phyloP scores from a whole-genome alignment of 352 stramenopile genomes.

The Globisporangium nunn region DNA sequence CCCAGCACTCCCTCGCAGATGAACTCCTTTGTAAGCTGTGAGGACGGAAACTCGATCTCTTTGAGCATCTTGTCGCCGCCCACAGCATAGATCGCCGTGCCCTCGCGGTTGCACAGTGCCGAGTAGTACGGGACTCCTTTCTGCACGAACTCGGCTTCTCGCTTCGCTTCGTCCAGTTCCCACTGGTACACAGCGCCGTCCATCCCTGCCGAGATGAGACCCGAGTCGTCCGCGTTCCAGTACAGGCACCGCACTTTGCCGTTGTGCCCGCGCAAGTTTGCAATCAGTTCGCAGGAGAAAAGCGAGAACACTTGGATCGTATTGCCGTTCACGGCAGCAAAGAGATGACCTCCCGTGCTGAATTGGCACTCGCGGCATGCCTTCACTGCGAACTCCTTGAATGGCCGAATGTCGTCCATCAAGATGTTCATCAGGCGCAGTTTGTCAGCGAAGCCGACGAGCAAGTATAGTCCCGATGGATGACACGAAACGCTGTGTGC shows the following conservation, averaged over 20 bases:
- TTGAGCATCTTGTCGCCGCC: conserved; percentile 87
- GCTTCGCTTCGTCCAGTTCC: conserved; percentile 88
- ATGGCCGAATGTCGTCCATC: conserved; percentile 90
- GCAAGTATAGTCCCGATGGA: conserved; percentile 81
- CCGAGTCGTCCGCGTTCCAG: conserved; percentile 74
- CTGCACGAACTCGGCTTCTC: conserved; percentile 89
- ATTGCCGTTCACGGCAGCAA: conserved; percentile 86
- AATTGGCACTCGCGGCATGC: conserved; percentile 88
- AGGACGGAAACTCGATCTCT: conserved; percentile 83
- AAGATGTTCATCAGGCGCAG: conserved; percentile 92
- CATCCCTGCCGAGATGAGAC: conserved; percentile 83
- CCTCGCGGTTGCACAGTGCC: conserved; percentile 78
- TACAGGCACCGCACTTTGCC: conserved; percentile 54
- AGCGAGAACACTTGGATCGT: conserved; percentile 85
- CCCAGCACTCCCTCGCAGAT: conserved; percentile 73
- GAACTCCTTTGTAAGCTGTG: conserved; percentile 73
- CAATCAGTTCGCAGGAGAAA: conserved; percentile 87
- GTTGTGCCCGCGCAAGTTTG: conserved; percentile 90
- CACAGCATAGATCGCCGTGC: conserved; percentile 77
- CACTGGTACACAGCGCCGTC: conserved; percentile 93
- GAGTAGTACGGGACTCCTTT: conserved; percentile 90
- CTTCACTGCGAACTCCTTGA: conserved; percentile 90
- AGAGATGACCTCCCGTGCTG: conserved; percentile 86
- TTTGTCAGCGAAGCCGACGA: conserved; percentile 93
- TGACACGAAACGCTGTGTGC: conserved; percentile 86